Percentiles rank a stretch among this genome's conserved stretches.
Evolutionary conservation across 768 basidiomycete genomes (phyloP).

Genomic region (Cyclocybe aegerita): DNA sequence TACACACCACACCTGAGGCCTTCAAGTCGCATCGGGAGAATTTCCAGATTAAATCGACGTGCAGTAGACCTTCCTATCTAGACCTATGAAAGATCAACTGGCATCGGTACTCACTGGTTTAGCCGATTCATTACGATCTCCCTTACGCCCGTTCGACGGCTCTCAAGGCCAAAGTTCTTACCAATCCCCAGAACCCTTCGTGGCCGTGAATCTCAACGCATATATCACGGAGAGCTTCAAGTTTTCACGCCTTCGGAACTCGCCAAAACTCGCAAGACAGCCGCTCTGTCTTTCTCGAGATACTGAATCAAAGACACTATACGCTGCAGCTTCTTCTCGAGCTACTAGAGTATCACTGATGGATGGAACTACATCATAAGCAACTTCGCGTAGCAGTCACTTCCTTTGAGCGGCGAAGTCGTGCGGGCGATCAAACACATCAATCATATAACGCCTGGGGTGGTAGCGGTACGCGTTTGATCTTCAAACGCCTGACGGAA

Average conservation of each 20-base stretch:
- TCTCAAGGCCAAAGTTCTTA: constrained; percentile 54
- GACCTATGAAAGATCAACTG: constrained; percentile 45
- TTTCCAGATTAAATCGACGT: constrained; percentile 51
- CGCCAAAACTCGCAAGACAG: constrained; percentile 44
- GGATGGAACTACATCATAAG: constrained; percentile 47
- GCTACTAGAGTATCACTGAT: constrained; percentile 32
- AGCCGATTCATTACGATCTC: background rate
- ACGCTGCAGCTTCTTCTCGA: constrained; percentile 42
- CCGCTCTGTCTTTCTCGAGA: too few relatives aligned
- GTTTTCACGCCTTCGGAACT: constrained; percentile 49
- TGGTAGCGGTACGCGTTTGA: constrained; percentile 42
- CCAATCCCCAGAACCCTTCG: constrained; percentile 48
- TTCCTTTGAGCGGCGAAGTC: constrained; percentile 51
- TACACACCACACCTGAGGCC: constrained; percentile 57
- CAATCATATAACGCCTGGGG: constrained; percentile 36
- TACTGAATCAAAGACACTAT: background rate
- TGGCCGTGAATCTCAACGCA: constrained; percentile 54
- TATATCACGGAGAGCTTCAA: constrained; percentile 48
- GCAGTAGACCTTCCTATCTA: constrained; percentile 57
- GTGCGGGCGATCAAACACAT: constrained; percentile 43
- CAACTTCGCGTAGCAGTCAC: constrained; percentile 54
- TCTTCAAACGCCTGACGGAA: background rate
- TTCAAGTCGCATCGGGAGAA: constrained; percentile 52
- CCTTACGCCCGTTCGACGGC: constrained; percentile 15
- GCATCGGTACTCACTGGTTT: constrained; percentile 30